Conservation (phyloP, 1,284 basidiomycete genomes). For the Inonotus obliquus region DNA sequence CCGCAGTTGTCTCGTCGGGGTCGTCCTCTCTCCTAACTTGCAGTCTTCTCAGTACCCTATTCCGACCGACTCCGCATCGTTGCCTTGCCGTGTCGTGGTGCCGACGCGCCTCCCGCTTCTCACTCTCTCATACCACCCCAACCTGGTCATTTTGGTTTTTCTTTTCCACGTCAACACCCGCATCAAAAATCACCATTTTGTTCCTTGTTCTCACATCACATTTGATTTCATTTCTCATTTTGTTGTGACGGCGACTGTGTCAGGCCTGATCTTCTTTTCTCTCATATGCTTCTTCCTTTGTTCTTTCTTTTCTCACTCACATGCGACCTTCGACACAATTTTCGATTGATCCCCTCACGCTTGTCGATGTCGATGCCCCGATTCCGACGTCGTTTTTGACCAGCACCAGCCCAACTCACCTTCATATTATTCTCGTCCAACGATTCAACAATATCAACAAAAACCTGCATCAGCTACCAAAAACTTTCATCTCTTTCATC, state of each 20-base stretch:
- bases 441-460: too few species aligned
- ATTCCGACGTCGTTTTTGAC: not conserved
- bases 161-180: not conserved
- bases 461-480: slow-evolving; percentile 1
- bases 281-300: not conserved
- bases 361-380: not conserved
- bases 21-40: not conserved
- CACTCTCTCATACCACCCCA: not conserved
- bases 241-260: not conserved
- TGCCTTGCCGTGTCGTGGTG: not conserved
- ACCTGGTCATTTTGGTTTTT: not conserved
- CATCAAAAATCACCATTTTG: not conserved
- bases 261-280: slow-evolving; percentile 8
- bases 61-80: not conserved
- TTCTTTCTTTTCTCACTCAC: not conserved
- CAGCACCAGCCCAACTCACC: not conserved
- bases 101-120: not conserved
- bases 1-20: not conserved
- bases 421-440: not conserved
- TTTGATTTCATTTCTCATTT: not conserved
- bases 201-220: not conserved
- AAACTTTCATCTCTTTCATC: not conserved
- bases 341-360: not conserved
- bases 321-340: not conserved
- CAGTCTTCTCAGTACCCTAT: not conserved